Evolutionary conservation across 163 green algal genomes (phyloP).

Genomic region (Scenedesmus sp.): DNA sequence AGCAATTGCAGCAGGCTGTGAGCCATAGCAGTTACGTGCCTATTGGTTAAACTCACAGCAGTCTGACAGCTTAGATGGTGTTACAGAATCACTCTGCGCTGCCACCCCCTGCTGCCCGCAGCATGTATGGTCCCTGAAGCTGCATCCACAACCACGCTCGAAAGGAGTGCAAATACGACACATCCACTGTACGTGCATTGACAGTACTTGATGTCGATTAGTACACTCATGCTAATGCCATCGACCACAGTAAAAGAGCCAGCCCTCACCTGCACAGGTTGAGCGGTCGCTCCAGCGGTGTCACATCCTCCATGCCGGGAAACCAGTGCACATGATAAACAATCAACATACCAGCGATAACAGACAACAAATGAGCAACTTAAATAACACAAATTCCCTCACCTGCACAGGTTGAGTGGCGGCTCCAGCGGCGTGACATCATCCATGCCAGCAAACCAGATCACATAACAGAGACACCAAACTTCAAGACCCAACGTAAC

Average conservation of each 20-base stretch:
- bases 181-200: too few relatives aligned
- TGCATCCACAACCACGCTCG: too few relatives aligned
- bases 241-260: background rate
- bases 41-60: too few relatives aligned
- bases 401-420: slow-evolving; percentile 63
- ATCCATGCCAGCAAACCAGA: slow-evolving; percentile 59
- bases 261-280: slow-evolving; percentile 51
- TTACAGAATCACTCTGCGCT: too few relatives aligned
- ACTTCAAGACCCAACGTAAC: too few relatives aligned
- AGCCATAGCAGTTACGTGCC: background rate
- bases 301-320: slow-evolving; percentile 42
- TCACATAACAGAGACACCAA: too few relatives aligned
- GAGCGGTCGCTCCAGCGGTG: slow-evolving; percentile 59
- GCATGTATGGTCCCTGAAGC: too few relatives aligned
- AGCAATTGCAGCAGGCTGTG: slow-evolving; percentile 43
- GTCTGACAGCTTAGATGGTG: background rate
- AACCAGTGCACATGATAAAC: slow-evolving; percentile 77
- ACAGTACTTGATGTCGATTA: slow-evolving; percentile 28
- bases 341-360: too few relatives aligned
- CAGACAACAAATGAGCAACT: too few relatives aligned
- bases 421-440: slow-evolving; percentile 53
- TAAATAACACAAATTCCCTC: too few relatives aligned
- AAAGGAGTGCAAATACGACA: too few relatives aligned
- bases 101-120: too few relatives aligned
- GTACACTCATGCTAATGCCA: background rate